Evolutionary conservation across 78 protist genomes (phyloP).

Genomic region (Polysphondylium violaceum): DNA sequence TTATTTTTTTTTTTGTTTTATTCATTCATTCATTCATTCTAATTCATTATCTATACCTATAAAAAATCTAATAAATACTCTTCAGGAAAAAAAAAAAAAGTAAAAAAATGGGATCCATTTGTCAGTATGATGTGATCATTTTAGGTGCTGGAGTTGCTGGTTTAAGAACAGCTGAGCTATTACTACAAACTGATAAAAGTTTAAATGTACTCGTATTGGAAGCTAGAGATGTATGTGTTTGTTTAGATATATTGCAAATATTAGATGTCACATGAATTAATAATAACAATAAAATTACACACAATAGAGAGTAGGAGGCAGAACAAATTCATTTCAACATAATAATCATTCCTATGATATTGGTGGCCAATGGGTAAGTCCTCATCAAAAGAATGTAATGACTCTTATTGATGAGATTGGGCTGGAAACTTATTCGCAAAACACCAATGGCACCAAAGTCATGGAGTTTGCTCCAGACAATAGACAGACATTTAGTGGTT

Average conservation of each 20-base stretch:
- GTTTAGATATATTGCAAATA: no score
- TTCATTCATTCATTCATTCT: no score
- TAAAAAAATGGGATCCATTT: no score
- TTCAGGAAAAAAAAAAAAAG: no score
- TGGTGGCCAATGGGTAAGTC: slow-evolving; percentile 76
- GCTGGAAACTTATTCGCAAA: slow-evolving; percentile 42
- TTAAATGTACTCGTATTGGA: slow-evolving; percentile 6
- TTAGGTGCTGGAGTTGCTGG: slow-evolving; percentile 62
- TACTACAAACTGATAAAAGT: background rate
- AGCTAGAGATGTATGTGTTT: slow-evolving; percentile 34
- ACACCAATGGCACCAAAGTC: slow-evolving; percentile 46
- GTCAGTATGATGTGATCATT: slow-evolving; percentile 29
- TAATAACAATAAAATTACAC: background rate
- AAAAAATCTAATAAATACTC: no score
- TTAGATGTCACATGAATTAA: background rate
- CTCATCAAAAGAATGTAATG: slow-evolving; percentile 11
- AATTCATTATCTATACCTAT: no score
- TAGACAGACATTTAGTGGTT: background rate
- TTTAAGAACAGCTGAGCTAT: slow-evolving; percentile 9
- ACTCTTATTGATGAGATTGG: slow-evolving; percentile 4
- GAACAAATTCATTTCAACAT: slow-evolving; percentile 2
- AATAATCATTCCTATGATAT: slow-evolving; percentile 45
- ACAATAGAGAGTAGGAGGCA: slow-evolving; percentile 59
- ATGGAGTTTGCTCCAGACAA: background rate
- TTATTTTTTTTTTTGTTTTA: no score